Evolutionary conservation across 176 grass and related monocot species (phyloP).

Genomic region (Calamus simplicifolius): DNA sequence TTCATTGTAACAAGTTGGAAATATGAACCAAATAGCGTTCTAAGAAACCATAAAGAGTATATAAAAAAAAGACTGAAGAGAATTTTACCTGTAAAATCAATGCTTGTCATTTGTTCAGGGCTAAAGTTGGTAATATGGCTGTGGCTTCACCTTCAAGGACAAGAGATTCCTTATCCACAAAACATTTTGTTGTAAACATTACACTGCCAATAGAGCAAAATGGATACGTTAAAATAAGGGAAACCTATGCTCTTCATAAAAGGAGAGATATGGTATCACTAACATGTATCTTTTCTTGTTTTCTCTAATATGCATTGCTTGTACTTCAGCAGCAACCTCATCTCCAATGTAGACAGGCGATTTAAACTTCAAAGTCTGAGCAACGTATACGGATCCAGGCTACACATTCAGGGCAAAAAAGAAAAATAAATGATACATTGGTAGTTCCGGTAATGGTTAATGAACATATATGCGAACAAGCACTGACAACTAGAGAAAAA

Average conservation of each 20-base stretch:
- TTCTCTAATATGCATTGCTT: constrained; percentile 32
- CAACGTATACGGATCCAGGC: constrained; percentile 48
- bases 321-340: constrained; percentile 37
- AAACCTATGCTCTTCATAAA: too few relatives aligned
- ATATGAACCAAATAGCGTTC: too few relatives aligned
- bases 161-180: constrained; percentile 20
- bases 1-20: too few relatives aligned
- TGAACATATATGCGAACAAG: too few relatives aligned
- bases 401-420: constrained; percentile 5
- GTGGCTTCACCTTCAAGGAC: constrained; percentile 49
- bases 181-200: constrained; percentile 68
- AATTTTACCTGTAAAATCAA: too few relatives aligned
- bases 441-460: too few relatives aligned
- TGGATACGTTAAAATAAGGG: background rate
- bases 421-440: too few relatives aligned
- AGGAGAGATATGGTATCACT: background rate
- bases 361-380: constrained; percentile 45
- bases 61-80: too few relatives aligned
- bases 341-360: constrained; percentile 47
- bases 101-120: constrained; percentile 9
- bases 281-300: constrained; percentile 37
- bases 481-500: too few relatives aligned
- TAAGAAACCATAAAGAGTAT: too few relatives aligned
- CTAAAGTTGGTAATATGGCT: constrained; percentile 37
- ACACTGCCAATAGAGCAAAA: constrained; percentile 21